phyloP scores from a whole-genome alignment of 2,329 filamentous ascomycete species.

The Raffaelea arxii region DNA sequence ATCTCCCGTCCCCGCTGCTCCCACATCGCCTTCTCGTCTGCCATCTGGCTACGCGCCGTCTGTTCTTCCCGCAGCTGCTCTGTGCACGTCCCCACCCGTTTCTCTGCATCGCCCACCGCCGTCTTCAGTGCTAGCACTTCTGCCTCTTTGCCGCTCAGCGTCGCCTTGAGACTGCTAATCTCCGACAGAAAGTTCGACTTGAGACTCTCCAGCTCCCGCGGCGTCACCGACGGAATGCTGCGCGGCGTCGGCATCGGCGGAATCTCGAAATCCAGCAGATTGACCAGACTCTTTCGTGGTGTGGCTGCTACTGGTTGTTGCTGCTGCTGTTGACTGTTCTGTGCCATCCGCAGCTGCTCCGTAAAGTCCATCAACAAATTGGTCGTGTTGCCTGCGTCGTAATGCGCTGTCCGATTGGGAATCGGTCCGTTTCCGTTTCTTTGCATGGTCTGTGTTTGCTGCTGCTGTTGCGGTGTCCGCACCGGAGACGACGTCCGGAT shows the following conservation, averaged over 20 bases:
- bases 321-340: slow-evolving; percentile 29
- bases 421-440: slow-evolving; percentile 17
- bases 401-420: slow-evolving; percentile 32
- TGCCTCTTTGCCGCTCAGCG: slow-evolving; percentile 84
- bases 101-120: slow-evolving; percentile 82
- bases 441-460: slow-evolving; percentile 1
- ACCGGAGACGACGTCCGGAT: slow-evolving; percentile 35
- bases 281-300: slow-evolving; percentile 46
- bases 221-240: slow-evolving; percentile 82
- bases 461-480: not conserved
- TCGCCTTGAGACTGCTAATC: slow-evolving; percentile 88
- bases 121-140: slow-evolving; percentile 81
- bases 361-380: slow-evolving; percentile 84
- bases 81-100: slow-evolving; percentile 76
- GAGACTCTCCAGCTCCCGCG: slow-evolving; percentile 82
- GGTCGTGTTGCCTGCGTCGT: slow-evolving; percentile 50
- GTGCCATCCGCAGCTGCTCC: slow-evolving; percentile 50
- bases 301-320: slow-evolving; percentile 24
- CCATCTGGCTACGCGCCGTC: slow-evolving; percentile 57
- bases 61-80: slow-evolving; percentile 76
- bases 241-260: slow-evolving; percentile 89
- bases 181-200: slow-evolving; percentile 88
- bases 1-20: slow-evolving; percentile 79
- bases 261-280: slow-evolving; percentile 82
- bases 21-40: slow-evolving; percentile 71